Base-by-base conservation (phyloP, 176 grass and related monocot species). In the Avena atlantica region DNA sequence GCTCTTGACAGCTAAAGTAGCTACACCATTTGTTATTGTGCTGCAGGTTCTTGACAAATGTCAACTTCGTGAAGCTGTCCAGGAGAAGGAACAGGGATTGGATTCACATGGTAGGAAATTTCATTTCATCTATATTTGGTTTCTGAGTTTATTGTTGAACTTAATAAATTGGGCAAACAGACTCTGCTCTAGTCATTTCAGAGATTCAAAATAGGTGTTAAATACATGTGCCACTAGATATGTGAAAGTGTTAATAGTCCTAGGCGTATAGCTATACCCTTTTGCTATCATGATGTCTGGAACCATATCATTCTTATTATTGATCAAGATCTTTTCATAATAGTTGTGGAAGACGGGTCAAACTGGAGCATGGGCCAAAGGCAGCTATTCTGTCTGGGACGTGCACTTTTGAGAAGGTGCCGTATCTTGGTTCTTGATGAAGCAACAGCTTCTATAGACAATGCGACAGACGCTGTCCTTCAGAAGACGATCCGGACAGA, bases 301-400 rank as follows among this genome's bases (percentile, higher is more conserved):
- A 51, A 74, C 45, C 25, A 27, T 9, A 12, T 14, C 45, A 9
- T 74, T 51, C 12, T 93, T 44, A 68, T 45, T 64, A 64, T 15
- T 97, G 86, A 94, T 63, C 92, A 98, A 72, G 92, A 94, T 83
- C 78, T 59, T 80, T 94, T 16, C 17, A 27, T 74, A 3, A 27
- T 27, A 99, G 97, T 98, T 84, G 89, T 90, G 5, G 92, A 99
- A 90, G 92, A 93, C 10, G 97, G 94, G 5, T 96, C 91, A 0
- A 99, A 99, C 21, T 99, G 94, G 97, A 99, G 97, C 89, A 99
- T 99, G 97, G 97, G 97, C 13, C 94, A 99, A 91, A 92, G 97
- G 45, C 97, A 99, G 31, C 79, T 99, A 37, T 96, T 99, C 45
- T 99, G 94, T 68, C 86, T 99, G 76, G 97, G 97, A 13, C 93